Evolutionary conservation across 768 basidiomycete species (phyloP).

Genomic region (Lyophyllum semitale): DNA sequence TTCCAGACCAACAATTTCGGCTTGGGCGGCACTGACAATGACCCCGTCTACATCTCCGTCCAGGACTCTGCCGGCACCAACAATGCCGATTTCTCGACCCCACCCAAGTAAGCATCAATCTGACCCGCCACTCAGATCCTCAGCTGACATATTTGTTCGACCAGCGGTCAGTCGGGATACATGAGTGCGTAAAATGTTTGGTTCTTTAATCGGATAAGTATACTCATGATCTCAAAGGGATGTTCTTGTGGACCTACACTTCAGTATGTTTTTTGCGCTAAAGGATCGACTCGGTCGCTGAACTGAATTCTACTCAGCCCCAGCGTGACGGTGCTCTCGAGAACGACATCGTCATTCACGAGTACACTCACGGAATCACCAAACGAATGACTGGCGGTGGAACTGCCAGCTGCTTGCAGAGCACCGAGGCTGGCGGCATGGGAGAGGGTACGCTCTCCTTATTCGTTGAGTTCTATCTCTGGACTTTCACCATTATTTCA

Average conservation of each 20-base stretch:
- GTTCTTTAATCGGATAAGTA: not conserved
- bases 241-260: constrained; percentile 35
- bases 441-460: constrained; percentile 55
- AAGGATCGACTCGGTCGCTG: constrained; percentile 43
- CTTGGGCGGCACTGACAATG: constrained; percentile 48
- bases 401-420: constrained; percentile 61
- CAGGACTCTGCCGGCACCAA: constrained; percentile 47
- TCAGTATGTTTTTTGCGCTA: constrained; percentile 18
- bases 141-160: not conserved
- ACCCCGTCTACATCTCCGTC: constrained; percentile 53
- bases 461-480: not conserved
- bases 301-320: constrained; percentile 51
- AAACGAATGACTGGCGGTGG: constrained; percentile 52
- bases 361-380: constrained; percentile 53
- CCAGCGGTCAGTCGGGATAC: constrained; percentile 36
- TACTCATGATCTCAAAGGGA: constrained; percentile 21
- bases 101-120: constrained; percentile 39
- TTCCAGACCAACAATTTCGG: constrained; percentile 59
- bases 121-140: not conserved
- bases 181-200: constrained; percentile 29
- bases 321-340: constrained; percentile 65
- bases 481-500: not conserved
- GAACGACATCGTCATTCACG: constrained; percentile 54
- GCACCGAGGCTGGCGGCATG: constrained; percentile 65
- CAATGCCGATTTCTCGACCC: constrained; percentile 45